phyloP scores from a whole-genome alignment of 805 yeast species.

The Teunomyces atbi region DNA sequence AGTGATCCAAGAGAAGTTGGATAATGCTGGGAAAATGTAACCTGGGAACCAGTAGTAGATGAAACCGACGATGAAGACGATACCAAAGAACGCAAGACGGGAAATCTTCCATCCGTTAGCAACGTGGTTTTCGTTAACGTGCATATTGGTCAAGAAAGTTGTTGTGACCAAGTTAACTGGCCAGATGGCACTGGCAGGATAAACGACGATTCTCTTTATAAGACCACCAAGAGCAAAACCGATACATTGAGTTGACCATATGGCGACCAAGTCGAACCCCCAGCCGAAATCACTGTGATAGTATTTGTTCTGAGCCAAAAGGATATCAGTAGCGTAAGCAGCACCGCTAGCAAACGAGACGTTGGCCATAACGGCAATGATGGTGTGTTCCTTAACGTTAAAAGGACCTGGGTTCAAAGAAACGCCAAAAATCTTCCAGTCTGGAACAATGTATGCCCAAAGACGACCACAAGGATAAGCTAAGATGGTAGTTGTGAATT shows the following conservation, averaged over 20 bases:
- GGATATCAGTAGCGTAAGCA: constrained; percentile 58
- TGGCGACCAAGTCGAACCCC: constrained; percentile 55
- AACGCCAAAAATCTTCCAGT: constrained; percentile 32
- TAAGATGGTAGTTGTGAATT: constrained; percentile 57
- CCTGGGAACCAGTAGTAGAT: constrained; percentile 51
- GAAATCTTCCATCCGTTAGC: constrained; percentile 64
- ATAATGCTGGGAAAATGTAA: constrained; percentile 55
- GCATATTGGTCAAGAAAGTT: constrained; percentile 54
- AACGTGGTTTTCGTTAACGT: constrained; percentile 47
- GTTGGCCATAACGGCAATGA: constrained; percentile 53
- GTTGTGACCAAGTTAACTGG: constrained; percentile 62
- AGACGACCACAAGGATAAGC: constrained; percentile 59
- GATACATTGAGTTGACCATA: constrained; percentile 57
- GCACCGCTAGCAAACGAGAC: constrained; percentile 43
- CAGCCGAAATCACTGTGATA: constrained; percentile 45
- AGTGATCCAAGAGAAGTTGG: constrained; percentile 60
- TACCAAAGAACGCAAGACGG: constrained; percentile 17
- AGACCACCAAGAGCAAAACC: constrained; percentile 71
- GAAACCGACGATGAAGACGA: constrained; percentile 14
- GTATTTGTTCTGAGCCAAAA: constrained; percentile 50
- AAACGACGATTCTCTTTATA: constrained; percentile 55
- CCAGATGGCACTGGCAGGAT: constrained; percentile 70
- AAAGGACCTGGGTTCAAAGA: constrained; percentile 59
- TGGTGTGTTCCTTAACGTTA: constrained; percentile 60
- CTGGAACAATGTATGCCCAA: constrained; percentile 41